Evolutionary conservation across 2,329 filamentous ascomycete genomes (phyloP).

Genomic region (Aspergillus thermomutatus): DNA sequence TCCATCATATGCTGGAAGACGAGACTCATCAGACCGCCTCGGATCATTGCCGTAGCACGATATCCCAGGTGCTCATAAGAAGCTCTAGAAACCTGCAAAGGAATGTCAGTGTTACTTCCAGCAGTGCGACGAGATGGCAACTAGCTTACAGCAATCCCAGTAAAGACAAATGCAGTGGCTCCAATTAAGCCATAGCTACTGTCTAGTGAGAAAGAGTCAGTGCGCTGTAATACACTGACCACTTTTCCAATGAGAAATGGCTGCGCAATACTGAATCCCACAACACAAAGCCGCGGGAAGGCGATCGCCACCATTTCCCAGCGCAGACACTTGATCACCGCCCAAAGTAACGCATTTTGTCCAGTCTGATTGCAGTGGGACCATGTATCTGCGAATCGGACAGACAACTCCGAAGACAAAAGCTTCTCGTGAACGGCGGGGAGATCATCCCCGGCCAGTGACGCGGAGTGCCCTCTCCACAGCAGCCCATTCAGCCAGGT

Average conservation of each 20-base stretch:
- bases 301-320: constrained; percentile 12
- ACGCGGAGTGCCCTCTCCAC: constrained; percentile 9
- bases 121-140: background rate
- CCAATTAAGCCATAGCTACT: constrained; percentile 11
- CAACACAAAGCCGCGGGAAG: constrained; percentile 12
- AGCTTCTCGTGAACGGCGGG: constrained; percentile 9
- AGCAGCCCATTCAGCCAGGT: constrained; percentile 40
- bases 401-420: background rate
- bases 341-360: constrained; percentile 10
- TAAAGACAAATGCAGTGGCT: constrained; percentile 9
- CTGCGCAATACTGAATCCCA: constrained; percentile 17
- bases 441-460: constrained; percentile 5
- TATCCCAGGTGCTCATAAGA: constrained; percentile 11
- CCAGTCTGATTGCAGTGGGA: background rate
- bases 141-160: constrained; percentile 9
- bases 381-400: constrained; percentile 1
- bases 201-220: constrained; percentile 2
- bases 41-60: constrained; percentile 16
- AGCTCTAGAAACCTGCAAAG: constrained; percentile 10
- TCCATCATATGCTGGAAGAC: constrained; percentile 19
- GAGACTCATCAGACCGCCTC: constrained; percentile 18
- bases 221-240: constrained; percentile 4
- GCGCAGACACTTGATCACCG: constrained; percentile 14
- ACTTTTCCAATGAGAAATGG: constrained; percentile 14
- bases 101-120: background rate